phyloP scores from a whole-genome alignment of 768 basidiomycete species.

The Phaffia australis region DNA sequence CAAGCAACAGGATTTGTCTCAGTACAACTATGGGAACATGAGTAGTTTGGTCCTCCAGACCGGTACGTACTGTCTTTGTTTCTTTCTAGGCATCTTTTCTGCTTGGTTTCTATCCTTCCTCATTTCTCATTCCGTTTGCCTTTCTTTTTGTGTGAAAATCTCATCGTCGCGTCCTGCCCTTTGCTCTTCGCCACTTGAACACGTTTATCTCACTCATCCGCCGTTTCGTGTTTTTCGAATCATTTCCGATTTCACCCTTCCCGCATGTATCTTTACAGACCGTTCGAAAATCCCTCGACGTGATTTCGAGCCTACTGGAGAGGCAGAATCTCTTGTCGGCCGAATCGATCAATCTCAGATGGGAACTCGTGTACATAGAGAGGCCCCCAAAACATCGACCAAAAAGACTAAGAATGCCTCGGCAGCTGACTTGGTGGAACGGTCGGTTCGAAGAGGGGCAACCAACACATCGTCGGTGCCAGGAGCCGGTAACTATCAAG shows the following conservation, averaged over 20 bases:
- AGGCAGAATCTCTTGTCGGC: slow-evolving; percentile 82
- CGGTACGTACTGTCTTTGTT: slow-evolving; percentile 33
- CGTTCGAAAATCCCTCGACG: slow-evolving; percentile 35
- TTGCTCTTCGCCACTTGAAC: neutral
- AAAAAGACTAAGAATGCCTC: slow-evolving; percentile 31
- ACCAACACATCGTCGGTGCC: slow-evolving; percentile 44
- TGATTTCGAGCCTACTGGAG: slow-evolving; percentile 94
- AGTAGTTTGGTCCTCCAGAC: slow-evolving; percentile 91
- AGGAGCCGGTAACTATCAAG: slow-evolving; percentile 57
- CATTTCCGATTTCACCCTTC: neutral
- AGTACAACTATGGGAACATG: slow-evolving; percentile 92
- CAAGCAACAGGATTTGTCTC: slow-evolving; percentile 59
- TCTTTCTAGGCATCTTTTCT: neutral
- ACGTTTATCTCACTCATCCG: neutral
- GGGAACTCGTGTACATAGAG: slow-evolving; percentile 78
- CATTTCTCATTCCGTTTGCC: neutral
- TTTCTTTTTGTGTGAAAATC: neutral
- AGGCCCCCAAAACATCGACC: slow-evolving; percentile 45
- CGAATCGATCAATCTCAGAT: slow-evolving; percentile 81
- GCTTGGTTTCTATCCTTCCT: neutral
- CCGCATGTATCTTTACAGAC: slow-evolving; percentile 4
- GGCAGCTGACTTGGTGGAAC: slow-evolving; percentile 42
- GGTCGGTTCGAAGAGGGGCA: slow-evolving; percentile 50
- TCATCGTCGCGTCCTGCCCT: neutral
- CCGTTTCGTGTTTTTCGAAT: neutral